Evolutionary conservation across 2,329 filamentous ascomycete species (phyloP), one percentile per base, ranked within the genome.

Genomic region (Amphichorda felina): DNA sequence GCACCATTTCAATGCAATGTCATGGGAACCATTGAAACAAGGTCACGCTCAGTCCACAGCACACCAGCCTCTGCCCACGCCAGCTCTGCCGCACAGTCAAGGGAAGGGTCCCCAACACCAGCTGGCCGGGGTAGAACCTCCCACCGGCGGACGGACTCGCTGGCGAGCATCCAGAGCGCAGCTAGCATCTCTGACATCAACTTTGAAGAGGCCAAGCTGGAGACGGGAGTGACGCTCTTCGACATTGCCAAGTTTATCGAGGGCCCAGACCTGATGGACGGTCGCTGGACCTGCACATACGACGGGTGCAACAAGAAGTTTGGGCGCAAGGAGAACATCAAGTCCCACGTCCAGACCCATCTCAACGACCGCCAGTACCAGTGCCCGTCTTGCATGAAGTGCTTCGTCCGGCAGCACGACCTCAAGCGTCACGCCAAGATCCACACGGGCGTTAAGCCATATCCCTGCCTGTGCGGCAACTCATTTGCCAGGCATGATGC

Each of bases 241-340:
- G 86, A 96, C 45, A 88, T 89, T 45, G 71, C 78, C 4, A 70
- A 73, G 34, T 85, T 70, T 56, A 89, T 89, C 46, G 68, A 72
- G 33, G 81, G 80, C 1, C 82, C 82, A 0, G 81, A 85, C 46
- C 64, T 75, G 3, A 54, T 57, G n/a, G 82, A 87, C 46, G 79
- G 79, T 46, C 87, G 86, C 57, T 91, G 82, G 80, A 66, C 78
- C 6, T 91, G 83, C 53, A 59, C 75, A n/a, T 88, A 64, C 38
- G 69, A 85, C 8, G 79, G 78, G 19, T 98, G 91, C 58, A 74
- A 79, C 46, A 94, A 94, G 58, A 75, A 79, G 36, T 96, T 98
- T 53, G 89, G 88, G n/a, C 77, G 91, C 47, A 94, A 95, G 57
- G 91, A 98, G 58, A 96, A 98, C 61, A 95, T 96, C 66, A 94